Evolutionary conservation across 305 asterid species (phyloP), one percentile per base, ranked within the genome.

Genomic region (Petunia hybrid): DNA sequence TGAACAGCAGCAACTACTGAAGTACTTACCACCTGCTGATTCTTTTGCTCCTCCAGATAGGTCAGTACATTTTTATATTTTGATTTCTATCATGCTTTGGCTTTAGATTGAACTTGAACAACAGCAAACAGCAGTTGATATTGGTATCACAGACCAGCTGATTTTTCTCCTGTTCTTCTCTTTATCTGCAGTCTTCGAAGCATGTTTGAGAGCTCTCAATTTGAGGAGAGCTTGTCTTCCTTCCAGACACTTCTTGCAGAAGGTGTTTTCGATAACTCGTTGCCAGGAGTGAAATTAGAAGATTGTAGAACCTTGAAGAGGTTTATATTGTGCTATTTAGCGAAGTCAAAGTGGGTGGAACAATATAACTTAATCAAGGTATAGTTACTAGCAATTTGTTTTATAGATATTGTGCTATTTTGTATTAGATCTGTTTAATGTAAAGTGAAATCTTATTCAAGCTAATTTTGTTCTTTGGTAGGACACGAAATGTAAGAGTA

Each of bases 181-280:
- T 71, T 68, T 56, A 39, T 84, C 48, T 83, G 82, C 91, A 89
- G 92, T 80, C 90, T 93, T 68, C 82, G 84, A 85, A 88, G 88
- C 87, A 85, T 93, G 97, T 93, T 93, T 43, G 84, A 83, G 46
- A 92, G 97, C 84, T 84, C 82, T 76, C 90, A 89, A 79, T 87
- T 93, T 83, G 85, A 85, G 90, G 98, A 92, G 87, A 91, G 87
- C 57, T 13, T 92, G 80, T 81, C 83, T 71, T 87, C 92, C 76
- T 93, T 92, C 90, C 97, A 93, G 86, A 91, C 87, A 83, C 92
- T 93, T 82, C 95, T 93, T 41, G 90, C 89, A 3, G 94, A 88
- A 79, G 98, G 97, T 55, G 89, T 90, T 84, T 85, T 93, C 6
- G 97, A 93, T 82, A 90, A 86, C 88, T 85, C 95, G 5, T 57